These are phyloP conservation scores for Rubroboletus pulcherrimus DNA, from an alignment of 768 basidiomycete species.

Conservation along the genomic window DNA sequence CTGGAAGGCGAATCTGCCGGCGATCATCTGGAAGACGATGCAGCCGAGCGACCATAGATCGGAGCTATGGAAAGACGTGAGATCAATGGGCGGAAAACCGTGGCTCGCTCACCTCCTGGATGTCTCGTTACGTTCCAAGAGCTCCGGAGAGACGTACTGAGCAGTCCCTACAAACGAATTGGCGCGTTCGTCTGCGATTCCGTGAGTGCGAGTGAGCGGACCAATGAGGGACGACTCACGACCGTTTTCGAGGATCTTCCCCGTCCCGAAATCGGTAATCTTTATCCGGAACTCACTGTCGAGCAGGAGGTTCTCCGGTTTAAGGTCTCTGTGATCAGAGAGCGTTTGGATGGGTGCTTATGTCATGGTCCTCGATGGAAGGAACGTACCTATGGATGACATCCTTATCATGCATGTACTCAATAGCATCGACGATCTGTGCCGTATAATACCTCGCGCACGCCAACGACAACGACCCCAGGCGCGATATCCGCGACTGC, in stretches of 20 bases:
- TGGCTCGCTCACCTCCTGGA: conserved; percentile 59
- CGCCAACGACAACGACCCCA: conserved; percentile 81
- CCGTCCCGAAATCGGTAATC: conserved; percentile 97
- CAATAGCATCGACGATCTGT: conserved; percentile 83
- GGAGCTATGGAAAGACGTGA: conserved; percentile 47
- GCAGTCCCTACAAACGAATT: conserved; percentile 87
- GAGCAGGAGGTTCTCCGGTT: conserved; percentile 88
- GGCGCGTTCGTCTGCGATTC: conserved; percentile 44
- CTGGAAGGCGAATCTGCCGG: conserved; percentile 88
- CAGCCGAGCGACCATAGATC: conserved; percentile 97
- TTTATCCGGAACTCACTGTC: conserved; percentile 84
- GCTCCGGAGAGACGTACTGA: conserved; percentile 86
- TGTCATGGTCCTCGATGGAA: conserved; percentile 5
- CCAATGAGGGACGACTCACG: conserved; percentile 35
- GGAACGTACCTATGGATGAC: conserved; percentile 74
- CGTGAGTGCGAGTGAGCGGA: conserved; percentile 11
- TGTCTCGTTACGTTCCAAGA: conserved; percentile 70
- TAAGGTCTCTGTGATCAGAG: conserved; percentile 53
- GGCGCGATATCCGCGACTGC: conserved; percentile 61
- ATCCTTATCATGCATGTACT: conserved; percentile 86
- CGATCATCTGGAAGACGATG: conserved; percentile 89
- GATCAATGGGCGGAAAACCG: neutral
- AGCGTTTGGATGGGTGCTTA: conserved; percentile 1
- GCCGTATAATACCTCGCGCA: conserved; percentile 86
- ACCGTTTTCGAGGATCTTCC: conserved; percentile 62